A percentile compares a stretch with the other conserved stretches of the same genome.
phyloP scores from a whole-genome alignment of 805 yeast genomes.

The Metschnikowia amazonensis region DNA sequence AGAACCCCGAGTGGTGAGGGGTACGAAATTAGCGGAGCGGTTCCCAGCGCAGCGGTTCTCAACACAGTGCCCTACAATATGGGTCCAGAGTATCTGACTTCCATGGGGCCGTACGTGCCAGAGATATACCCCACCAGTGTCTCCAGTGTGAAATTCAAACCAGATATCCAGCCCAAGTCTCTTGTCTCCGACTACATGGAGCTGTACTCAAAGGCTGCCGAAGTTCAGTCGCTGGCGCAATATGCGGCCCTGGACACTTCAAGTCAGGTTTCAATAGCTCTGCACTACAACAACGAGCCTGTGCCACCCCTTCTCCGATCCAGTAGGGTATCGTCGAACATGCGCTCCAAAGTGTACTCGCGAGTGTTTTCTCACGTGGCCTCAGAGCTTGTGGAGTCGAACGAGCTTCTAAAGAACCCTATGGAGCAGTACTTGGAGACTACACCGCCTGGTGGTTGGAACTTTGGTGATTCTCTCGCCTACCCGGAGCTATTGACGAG shows the following conservation, averaged over 20 bases:
- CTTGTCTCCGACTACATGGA: not conserved
- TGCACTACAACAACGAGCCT: not conserved
- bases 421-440: not conserved
- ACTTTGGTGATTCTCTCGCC: not conserved
- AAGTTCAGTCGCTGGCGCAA: too few relatives aligned
- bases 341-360: constrained; percentile 2
- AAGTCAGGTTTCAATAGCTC: not conserved
- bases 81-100: not conserved
- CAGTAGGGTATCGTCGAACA: not conserved
- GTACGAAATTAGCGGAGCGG: not conserved
- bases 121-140: not conserved
- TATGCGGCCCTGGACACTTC: not conserved
- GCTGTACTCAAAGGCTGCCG: not conserved
- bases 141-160: not conserved
- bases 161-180: not conserved
- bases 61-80: too few relatives aligned
- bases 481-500: not conserved
- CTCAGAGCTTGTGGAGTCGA: not conserved
- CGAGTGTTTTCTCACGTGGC: not conserved
- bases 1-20: not conserved
- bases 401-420: not conserved
- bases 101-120: not conserved
- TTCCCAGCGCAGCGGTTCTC: not conserved
- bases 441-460: not conserved
- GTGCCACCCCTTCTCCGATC: not conserved